phyloP scores from a whole-genome alignment of 2,329 filamentous ascomycete species.

The Xylariaceae sp. region DNA sequence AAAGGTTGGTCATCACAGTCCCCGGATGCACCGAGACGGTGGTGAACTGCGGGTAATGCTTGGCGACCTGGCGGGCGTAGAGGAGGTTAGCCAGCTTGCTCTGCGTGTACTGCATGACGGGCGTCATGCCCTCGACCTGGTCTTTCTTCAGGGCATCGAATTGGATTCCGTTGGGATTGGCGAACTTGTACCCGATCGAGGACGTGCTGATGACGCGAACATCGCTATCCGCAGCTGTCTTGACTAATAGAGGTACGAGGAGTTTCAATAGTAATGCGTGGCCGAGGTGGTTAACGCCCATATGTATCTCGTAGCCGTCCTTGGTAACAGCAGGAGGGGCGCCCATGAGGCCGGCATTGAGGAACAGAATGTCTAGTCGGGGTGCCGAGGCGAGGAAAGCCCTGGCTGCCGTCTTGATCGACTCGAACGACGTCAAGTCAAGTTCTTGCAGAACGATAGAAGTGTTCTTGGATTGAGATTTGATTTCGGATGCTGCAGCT shows the following conservation, averaged over 20 bases:
- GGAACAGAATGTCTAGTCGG: constrained; percentile 8
- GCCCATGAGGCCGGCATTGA: constrained; percentile 12
- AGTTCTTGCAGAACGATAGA: too few relatives aligned
- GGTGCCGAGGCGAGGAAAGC: not conserved
- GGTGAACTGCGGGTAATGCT: constrained; percentile 44
- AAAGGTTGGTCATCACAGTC: constrained; percentile 18
- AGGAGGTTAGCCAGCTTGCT: constrained; percentile 56
- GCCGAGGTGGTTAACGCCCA: constrained; percentile 14
- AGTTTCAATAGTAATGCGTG: constrained; percentile 10
- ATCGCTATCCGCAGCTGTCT: too few relatives aligned
- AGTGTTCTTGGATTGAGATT: too few relatives aligned
- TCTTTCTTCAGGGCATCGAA: constrained; percentile 41
- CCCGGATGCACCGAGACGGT: constrained; percentile 24
- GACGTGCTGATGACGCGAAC: constrained; percentile 34
- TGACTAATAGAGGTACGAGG: too few relatives aligned
- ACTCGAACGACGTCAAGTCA: not conserved
- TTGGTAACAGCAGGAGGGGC: not conserved
- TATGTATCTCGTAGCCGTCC: constrained; percentile 11
- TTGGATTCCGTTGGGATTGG: constrained; percentile 38
- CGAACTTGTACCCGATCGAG: constrained; percentile 34
- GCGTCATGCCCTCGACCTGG: not conserved
- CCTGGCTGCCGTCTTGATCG: not conserved
- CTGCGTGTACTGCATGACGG: constrained; percentile 50
- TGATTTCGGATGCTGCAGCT: too few relatives aligned
- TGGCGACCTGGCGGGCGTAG: constrained; percentile 48